Base-by-base conservation (phyloP, 352 stramenopile genomes). In the Globisporangium paddicum region DNA sequence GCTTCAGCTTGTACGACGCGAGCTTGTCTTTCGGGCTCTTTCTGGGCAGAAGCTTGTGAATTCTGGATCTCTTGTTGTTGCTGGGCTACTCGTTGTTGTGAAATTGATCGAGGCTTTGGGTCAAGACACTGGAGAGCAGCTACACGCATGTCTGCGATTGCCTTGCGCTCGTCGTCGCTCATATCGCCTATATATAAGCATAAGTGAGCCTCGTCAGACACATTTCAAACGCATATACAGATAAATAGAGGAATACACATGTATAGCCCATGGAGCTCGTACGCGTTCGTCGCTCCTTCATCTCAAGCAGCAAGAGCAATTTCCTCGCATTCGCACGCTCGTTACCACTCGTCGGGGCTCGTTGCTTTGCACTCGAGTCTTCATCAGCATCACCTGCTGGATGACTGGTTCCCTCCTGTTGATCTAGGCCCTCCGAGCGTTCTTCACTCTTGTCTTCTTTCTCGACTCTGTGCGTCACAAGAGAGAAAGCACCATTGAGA, bases 221-320 rank as follows among this genome's bases (percentile, higher is more conserved):
- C 3, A 7, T 32, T 32, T 32, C 28, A 32, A 32, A 7, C 6
- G 28, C 28, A n/a, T 6, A 32, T 32, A 32, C 6, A 32, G 28
- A 32, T 32, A 32, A 7, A 35, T 0, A 41, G 25, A 21, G 2
- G 6, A 2, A n/a, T 8, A 38, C 3, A 35, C 9, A 16, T 1
- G 21, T n/a, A 2, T 16, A 32, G 18, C 2, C 3, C 53, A 32
- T 3, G n/a, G 18, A 50, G 45, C 13, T 51, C 58, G n/a, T 30
- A 74, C 67, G 49, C 37, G 26, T 38, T 41, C 64, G 34, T 23
- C 40, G 47, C 38, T 61, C 42, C 3, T 48, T 62, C 14, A 74
- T 50, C 1, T 66, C 60, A 2, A 74, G 40, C 38, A 63, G 19
- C 1, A 67, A 30, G 9, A 74, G 32, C n/a, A 72, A 35, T 57